Conservation (phyloP, 2,329 filamentous ascomycete species). For the Tolypocladium tropicale region DNA sequence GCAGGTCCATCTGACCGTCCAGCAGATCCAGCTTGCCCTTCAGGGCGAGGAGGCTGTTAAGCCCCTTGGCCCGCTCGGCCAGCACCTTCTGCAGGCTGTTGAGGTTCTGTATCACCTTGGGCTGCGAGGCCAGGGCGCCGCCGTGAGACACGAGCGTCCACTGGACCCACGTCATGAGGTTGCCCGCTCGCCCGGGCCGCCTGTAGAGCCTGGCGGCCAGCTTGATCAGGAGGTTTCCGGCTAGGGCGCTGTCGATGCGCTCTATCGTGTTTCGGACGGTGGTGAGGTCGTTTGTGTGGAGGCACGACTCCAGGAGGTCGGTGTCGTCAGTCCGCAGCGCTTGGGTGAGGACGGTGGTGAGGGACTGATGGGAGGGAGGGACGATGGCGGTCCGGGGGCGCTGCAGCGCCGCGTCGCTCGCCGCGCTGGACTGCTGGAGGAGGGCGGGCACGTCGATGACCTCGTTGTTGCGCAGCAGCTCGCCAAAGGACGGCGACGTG, state of each 20-base stretch:
- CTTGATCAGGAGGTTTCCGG: slow-evolving; percentile 67
- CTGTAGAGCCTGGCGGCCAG: slow-evolving; percentile 80
- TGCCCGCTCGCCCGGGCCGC: slow-evolving; percentile 79
- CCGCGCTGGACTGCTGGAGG: slow-evolving; percentile 30
- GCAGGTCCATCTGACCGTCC: slow-evolving; percentile 75
- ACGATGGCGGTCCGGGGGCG: slow-evolving; percentile 38
- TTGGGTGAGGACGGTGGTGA: slow-evolving; percentile 87
- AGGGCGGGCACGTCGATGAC: slow-evolving; percentile 66
- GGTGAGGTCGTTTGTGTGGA: slow-evolving; percentile 65
- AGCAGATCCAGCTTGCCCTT: slow-evolving; percentile 96
- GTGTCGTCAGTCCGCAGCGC: slow-evolving; percentile 87
- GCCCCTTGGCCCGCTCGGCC: slow-evolving; percentile 71
- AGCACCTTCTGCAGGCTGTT: slow-evolving; percentile 76
- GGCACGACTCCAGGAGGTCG: slow-evolving; percentile 82
- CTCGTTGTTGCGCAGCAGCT: slow-evolving; percentile 65
- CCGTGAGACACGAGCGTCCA: slow-evolving; percentile 91
- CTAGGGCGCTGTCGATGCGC: slow-evolving; percentile 75
- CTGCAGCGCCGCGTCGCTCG: slow-evolving; percentile 24
- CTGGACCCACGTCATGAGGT: slow-evolving; percentile 90
- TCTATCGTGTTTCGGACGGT: slow-evolving; percentile 86
- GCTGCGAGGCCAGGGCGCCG: slow-evolving; percentile 77
- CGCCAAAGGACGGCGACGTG: slow-evolving; percentile 67
- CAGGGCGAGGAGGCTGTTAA: slow-evolving; percentile 73
- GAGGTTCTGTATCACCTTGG: slow-evolving; percentile 71
- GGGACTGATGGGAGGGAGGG: slow-evolving; percentile 63